Percentiles rank a stretch among this genome's conserved stretches.
Conservation (phyloP, 1,139 yeast species). For the Debaryomyces nepalensis region DNA sequence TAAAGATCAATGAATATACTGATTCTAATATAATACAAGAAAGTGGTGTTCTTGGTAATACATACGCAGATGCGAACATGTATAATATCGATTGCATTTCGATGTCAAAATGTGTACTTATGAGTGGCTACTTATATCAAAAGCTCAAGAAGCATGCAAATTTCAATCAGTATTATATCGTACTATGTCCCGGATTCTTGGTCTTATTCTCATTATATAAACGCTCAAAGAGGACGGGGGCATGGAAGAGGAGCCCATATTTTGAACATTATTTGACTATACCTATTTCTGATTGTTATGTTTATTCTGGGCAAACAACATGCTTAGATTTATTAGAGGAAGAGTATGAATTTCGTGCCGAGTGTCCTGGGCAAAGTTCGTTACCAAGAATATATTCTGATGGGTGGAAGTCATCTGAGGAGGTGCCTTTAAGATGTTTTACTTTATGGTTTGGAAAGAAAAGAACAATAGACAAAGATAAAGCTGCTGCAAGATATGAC, state of each 20-base stretch:
- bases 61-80: conserved; percentile 55
- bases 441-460: conserved; percentile 83
- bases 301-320: conserved; percentile 73
- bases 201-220: conserved; percentile 53
- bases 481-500: conserved; percentile 15
- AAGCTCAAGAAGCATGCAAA: conserved; percentile 71
- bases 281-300: conserved; percentile 68
- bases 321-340: conserved; percentile 58
- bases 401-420: conserved; percentile 85
- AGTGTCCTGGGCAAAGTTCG: conserved; percentile 58
- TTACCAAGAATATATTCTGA: conserved; percentile 77
- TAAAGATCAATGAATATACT: conserved; percentile 58
- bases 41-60: conserved; percentile 59
- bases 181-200: conserved; percentile 72
- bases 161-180: conserved; percentile 63
- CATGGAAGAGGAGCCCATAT: conserved; percentile 46
- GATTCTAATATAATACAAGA: conserved; percentile 62
- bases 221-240: conserved; percentile 51
- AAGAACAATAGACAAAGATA: conserved; percentile 37
- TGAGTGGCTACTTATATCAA: conserved; percentile 67
- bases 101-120: conserved; percentile 60
- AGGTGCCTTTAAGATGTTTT: conserved; percentile 72
- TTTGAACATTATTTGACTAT: conserved; percentile 59
- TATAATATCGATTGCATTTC: conserved; percentile 63
- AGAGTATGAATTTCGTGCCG: conserved; percentile 47